Evolutionary conservation across 768 basidiomycete species (phyloP), one percentile per base, ranked within the genome.

Genomic region (Mycena venus): DNA sequence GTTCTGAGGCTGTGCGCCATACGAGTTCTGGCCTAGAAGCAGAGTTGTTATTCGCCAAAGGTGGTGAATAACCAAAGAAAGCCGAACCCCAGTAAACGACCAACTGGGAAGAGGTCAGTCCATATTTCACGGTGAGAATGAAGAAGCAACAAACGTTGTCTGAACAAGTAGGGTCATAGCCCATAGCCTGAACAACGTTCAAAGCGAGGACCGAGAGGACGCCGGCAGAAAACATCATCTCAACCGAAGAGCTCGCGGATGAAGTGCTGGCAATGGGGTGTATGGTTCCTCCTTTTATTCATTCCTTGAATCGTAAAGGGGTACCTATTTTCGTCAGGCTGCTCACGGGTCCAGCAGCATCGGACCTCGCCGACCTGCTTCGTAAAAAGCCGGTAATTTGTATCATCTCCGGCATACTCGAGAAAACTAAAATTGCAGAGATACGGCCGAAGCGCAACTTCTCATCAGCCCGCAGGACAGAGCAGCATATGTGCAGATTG

Each of bases 1-100:
- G 75, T 88, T 84, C n/a, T n/a, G n/a, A n/a, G n/a, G n/a, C n/a
- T n/a, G n/a, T n/a, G 90, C 89, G 42, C 91, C 91, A 66, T 88
- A 89, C 19, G 90, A 90, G 78, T 92, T 90, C 77, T 92, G 91
- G 21, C 91, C 90, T 83, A 51, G 8, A 51, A 32, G 40, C 36
- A 47, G 36, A 34, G 25, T 31, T 38, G 49, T 56, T 60, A 38
- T 65, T 58, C n/a, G 23, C 40, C 55, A 66, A 53, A 62, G 23
- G 21, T 8, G 27, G 34, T 29, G 17, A 27, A n/a, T 29, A 34
- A 47, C 69, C 8, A 51, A 34, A 17, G n/a, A 75, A 34, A 42
- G 19, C 64, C 70, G 12, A 14, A 71, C 65, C 64, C 23, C 23
- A 76, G 59, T 72, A 70, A 3, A 72, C 67, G 61, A 72, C 69